A percentile compares a stretch with the other conserved stretches of the same genome.
Evolutionary conservation across 805 yeast genomes (phyloP).

Genomic region (Saccharomycopsis malanga): DNA sequence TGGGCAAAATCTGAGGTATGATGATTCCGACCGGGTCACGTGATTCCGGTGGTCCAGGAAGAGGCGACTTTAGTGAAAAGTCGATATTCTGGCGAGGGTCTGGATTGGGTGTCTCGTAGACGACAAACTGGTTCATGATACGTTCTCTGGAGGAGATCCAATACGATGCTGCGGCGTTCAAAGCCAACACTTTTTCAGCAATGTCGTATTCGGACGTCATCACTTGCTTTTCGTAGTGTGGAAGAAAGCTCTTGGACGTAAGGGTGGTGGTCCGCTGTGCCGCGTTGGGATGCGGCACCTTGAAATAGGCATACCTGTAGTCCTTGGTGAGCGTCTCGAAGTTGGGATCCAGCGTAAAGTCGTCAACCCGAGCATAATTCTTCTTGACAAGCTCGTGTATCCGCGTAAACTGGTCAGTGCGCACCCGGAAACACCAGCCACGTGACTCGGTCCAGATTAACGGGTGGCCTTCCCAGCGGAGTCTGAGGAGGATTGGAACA

Average conservation of each 20-base stretch:
- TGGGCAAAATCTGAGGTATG: constrained; percentile 74
- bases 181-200: constrained; percentile 72
- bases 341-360: constrained; percentile 19
- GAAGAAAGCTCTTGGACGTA: constrained; percentile 67
- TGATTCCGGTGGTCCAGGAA: constrained; percentile 9
- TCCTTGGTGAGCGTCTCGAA: constrained; percentile 17
- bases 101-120: constrained; percentile 33
- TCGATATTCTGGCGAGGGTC: constrained; percentile 11
- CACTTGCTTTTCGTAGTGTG: constrained; percentile 65
- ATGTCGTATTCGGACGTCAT: constrained; percentile 62
- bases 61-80: constrained; percentile 9
- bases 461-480: constrained; percentile 83
- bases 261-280: constrained; percentile 62
- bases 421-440: constrained; percentile 88
- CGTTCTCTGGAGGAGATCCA: constrained; percentile 91
- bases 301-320: constrained; percentile 38
- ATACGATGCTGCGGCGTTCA: constrained; percentile 76
- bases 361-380: constrained; percentile 22
- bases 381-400: constrained; percentile 30
- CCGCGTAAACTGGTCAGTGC: constrained; percentile 28
- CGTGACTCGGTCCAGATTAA: constrained; percentile 66
- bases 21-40: constrained; percentile 55
- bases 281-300: constrained; percentile 87
- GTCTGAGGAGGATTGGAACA: constrained; percentile 66
- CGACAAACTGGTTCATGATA: constrained; percentile 78